A percentile compares a stretch with the other conserved stretches of the same genome.
Evolutionary conservation across 2,329 filamentous ascomycete genomes (phyloP).

Genomic region (Arthrobotrys entomopaga): DNA sequence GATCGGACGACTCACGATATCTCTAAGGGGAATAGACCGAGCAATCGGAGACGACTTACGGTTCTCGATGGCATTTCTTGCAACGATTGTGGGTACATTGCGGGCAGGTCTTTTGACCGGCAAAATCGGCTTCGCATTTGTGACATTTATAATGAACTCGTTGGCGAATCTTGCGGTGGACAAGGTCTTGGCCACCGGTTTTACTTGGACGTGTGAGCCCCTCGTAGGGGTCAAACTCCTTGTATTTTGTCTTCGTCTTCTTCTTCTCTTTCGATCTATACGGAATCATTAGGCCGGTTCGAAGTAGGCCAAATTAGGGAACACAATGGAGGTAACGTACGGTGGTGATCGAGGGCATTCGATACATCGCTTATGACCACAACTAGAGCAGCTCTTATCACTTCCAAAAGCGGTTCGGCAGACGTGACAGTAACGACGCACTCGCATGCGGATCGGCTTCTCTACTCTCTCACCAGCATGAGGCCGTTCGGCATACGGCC

Average conservation of each 20-base stretch:
- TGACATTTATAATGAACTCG: constrained; percentile 81
- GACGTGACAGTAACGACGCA: constrained; percentile 81
- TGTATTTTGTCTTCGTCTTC: constrained; percentile 67
- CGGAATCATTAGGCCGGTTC: constrained; percentile 6
- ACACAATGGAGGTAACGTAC: constrained; percentile 31
- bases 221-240: constrained; percentile 56
- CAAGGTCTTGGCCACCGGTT: constrained; percentile 75
- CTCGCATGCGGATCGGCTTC: constrained; percentile 80
- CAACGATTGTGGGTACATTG: constrained; percentile 79
- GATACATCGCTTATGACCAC: constrained; percentile 82
- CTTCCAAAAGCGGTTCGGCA: constrained; percentile 79
- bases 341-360: constrained; percentile 78
- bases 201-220: constrained; percentile 72
- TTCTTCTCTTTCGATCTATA: constrained; percentile 65
- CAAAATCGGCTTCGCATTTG: constrained; percentile 74
- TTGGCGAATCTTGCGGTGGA: constrained; percentile 77
- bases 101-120: constrained; percentile 71
- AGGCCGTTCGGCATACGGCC: constrained; percentile 59
- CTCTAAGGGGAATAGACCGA: not conserved
- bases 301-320: not conserved
- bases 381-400: constrained; percentile 78
- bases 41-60: constrained; percentile 68
- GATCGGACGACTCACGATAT: not conserved
- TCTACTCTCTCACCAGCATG: constrained; percentile 70
- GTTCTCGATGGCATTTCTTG: constrained; percentile 81